phyloP scores from a whole-genome alignment of 768 basidiomycete species.

The Mycena indigotica region DNA sequence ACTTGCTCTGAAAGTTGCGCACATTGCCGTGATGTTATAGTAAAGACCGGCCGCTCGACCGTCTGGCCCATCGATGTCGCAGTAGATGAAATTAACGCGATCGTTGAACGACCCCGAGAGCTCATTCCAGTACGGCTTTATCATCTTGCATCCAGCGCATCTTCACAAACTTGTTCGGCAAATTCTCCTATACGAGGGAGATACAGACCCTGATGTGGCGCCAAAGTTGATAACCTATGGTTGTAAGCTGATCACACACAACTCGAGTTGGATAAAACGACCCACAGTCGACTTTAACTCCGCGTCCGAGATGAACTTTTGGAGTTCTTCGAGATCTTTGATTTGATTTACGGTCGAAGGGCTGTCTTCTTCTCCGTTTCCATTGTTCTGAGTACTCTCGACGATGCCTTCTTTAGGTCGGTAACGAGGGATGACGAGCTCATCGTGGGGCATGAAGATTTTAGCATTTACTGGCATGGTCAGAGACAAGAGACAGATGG shows the following conservation, averaged over 20 bases:
- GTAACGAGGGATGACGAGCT: conserved; percentile 1
- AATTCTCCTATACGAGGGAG: neutral
- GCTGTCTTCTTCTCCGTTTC: neutral
- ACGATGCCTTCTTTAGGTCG: neutral
- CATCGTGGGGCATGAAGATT: neutral
- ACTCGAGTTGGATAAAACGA: no score
- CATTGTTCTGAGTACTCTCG: neutral
- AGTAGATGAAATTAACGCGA: conserved; percentile 2
- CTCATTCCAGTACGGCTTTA: conserved; percentile 1
- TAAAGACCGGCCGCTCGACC: neutral
- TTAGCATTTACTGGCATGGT: neutral
- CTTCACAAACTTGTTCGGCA: neutral
- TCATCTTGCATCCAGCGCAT: neutral
- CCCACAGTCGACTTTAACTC: neutral
- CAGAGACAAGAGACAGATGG: neutral
- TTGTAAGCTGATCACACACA: no score
- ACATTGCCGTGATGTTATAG: neutral
- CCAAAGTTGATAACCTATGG: conserved; percentile 1
- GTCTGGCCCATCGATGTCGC: neutral
- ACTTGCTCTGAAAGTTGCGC: neutral
- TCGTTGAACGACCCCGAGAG: neutral
- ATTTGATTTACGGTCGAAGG: neutral
- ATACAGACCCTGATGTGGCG: neutral
- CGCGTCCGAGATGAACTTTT: neutral
- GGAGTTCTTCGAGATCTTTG: neutral